phyloP scores from a whole-genome alignment of 2,329 filamentous ascomycete species.

The Metarhizium anisopliae region DNA sequence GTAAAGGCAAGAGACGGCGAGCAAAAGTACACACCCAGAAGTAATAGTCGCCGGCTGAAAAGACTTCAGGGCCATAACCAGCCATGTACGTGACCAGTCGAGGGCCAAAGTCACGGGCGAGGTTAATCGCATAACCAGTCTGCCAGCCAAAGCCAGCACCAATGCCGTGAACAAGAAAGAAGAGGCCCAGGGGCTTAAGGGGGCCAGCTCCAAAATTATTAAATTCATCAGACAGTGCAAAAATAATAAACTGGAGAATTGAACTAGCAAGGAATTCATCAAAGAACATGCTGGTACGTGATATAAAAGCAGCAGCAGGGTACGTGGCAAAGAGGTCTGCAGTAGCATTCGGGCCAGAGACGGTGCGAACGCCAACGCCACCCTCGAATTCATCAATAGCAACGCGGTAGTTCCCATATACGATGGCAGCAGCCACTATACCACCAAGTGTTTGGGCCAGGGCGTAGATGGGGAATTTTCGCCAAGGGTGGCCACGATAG shows the following conservation, averaged over 20 bases:
- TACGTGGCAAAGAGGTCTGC: constrained; percentile 69
- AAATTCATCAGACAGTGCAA: constrained; percentile 51
- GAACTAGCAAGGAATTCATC: constrained; percentile 61
- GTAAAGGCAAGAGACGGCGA: not conserved
- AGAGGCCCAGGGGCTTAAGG: constrained; percentile 49
- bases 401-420: constrained; percentile 55
- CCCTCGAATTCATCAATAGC: constrained; percentile 59
- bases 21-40: constrained; percentile 49
- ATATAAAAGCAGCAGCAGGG: constrained; percentile 53
- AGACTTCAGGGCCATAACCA: constrained; percentile 60
- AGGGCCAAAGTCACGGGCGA: constrained; percentile 64
- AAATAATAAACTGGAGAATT: constrained; percentile 64
- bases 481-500: constrained; percentile 59
- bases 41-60: constrained; percentile 59
- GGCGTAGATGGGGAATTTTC: constrained; percentile 59
- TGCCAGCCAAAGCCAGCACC: constrained; percentile 68
- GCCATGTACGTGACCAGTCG: constrained; percentile 57
- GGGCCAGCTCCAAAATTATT: constrained; percentile 47
- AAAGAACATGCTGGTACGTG: constrained; percentile 58
- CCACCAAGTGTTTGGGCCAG: constrained; percentile 58
- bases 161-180: constrained; percentile 67
- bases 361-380: constrained; percentile 49
- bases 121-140: constrained; percentile 67
- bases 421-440: constrained; percentile 50
- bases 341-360: constrained; percentile 48